Conservation (phyloP, 805 yeast species). For the Lachancea thermotolerans region DNA sequence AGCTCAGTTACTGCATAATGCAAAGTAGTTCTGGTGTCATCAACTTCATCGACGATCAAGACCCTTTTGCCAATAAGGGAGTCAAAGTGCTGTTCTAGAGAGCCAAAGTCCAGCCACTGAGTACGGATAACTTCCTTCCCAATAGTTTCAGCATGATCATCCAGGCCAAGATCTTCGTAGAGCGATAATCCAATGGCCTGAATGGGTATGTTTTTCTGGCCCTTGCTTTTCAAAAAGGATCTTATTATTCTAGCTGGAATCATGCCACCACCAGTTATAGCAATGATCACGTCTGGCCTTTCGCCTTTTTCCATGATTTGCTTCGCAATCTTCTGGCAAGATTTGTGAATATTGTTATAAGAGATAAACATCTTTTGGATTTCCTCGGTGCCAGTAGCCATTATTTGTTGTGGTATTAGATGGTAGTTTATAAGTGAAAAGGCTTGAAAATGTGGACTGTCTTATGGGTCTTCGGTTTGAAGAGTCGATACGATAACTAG, state of each 20-base stretch:
- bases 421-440: neutral
- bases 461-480: too few species aligned
- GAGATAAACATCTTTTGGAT: conserved; percentile 54
- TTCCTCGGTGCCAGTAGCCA: conserved; percentile 6
- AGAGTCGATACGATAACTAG: too few species aligned
- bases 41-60: conserved; percentile 84
- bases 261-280: conserved; percentile 71
- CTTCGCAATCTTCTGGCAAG: conserved; percentile 63
- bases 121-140: conserved; percentile 82
- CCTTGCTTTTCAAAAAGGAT: conserved; percentile 51
- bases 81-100: conserved; percentile 60
- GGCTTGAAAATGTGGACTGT: too few species aligned
- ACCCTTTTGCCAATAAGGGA: conserved; percentile 76
- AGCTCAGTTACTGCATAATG: conserved; percentile 78
- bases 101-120: conserved; percentile 84
- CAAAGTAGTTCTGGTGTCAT: conserved; percentile 84
- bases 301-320: conserved; percentile 38
- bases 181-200: conserved; percentile 64
- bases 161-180: conserved; percentile 50
- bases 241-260: conserved; percentile 63
- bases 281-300: conserved; percentile 52
- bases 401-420: neutral
- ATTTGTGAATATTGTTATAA: conserved; percentile 75
- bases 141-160: conserved; percentile 40
- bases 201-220: conserved; percentile 60